Percentiles rank a stretch among this genome's conserved stretches.
Conservation (phyloP, 345 rosid species). For the Firmiana major region DNA sequence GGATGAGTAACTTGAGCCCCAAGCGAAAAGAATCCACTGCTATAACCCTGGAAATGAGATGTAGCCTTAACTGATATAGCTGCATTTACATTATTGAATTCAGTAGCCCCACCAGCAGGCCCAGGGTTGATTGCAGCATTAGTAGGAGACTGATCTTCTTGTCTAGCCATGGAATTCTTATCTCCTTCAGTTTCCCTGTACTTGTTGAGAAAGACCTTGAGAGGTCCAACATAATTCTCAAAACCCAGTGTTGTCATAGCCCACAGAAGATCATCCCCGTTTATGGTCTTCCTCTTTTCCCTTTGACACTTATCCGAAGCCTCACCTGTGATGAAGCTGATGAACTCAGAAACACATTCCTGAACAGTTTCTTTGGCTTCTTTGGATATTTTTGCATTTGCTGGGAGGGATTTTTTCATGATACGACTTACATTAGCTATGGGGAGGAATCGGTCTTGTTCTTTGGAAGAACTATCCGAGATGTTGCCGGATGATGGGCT, state of each 20-base stretch:
- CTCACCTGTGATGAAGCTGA: conserved; percentile 38
- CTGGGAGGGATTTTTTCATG: conserved; percentile 35
- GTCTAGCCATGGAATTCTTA: conserved; percentile 21
- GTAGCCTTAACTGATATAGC: neutral
- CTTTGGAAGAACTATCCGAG: conserved; percentile 32
- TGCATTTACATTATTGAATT: conserved; percentile 17
- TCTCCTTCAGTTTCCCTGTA: conserved; percentile 37
- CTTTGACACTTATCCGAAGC: conserved; percentile 37
- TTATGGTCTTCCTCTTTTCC: conserved; percentile 37
- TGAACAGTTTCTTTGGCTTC: conserved; percentile 39
- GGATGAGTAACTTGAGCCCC: conserved; percentile 19
- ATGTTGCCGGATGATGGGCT: conserved; percentile 41
- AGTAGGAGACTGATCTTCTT: conserved; percentile 13
- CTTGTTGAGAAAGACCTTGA: conserved; percentile 32
- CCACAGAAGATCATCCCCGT: conserved; percentile 39
- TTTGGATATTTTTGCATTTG: conserved; percentile 32
- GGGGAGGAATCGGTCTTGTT: conserved; percentile 34
- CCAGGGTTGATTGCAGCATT: neutral
- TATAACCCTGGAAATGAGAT: conserved; percentile 17
- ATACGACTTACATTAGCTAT: conserved; percentile 34
- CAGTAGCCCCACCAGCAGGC: neutral
- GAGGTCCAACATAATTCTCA: conserved; percentile 32
- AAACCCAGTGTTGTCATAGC: conserved; percentile 39
- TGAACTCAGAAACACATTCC: conserved; percentile 43
- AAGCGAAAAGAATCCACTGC: conserved; percentile 32